Evolutionary conservation across 345 rosid species (phyloP), one percentile per base, ranked within the genome.

Genomic region (Mangifera indica): DNA sequence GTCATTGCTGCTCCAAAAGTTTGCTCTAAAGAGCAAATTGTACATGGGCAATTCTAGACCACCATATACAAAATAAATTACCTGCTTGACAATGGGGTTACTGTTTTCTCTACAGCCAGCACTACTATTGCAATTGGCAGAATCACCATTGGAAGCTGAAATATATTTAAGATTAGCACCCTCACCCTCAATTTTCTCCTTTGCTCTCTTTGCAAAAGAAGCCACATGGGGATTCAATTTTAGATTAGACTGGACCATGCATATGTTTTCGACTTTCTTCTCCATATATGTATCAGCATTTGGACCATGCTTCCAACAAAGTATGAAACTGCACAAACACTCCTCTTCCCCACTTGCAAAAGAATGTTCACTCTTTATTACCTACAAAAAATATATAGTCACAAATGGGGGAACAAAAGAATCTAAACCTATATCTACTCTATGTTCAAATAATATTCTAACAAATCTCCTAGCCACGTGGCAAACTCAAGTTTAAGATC

Each of bases 251-350:
- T 81, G 79, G 22, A 76, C 71, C 44, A 81, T n/a, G 70, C 88
- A 87, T 24, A 87, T 55, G 67, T 52, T 55, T 56, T 80, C 90
- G 11, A 87, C 58, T 40, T 67, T 81, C 74, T 72, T 82, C 44
- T 49, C 10, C 13, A 51, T 7, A 56, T 77, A 17, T 24, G 8
- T 59, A 20, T 70, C 80, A 10, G 37, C 49, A 45, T 4, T 2
- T 1, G 87, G 87, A 62, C 90, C 90, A 60, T 87, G 90, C 24
- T 40, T 42, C 88, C 85, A 84, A 22, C 24, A n/a, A 20, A 87
- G 59, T 42, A 79, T 13, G 72, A 84, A 87, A 21, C 26, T 48
- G 71, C 90, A 87, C 59, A 2, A 6, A 62, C 90, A 87, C 55
- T 49, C 77, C 64, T 84, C 88, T 65, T 76, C 79, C 48, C 87